phyloP scores from a whole-genome alignment of 2,329 filamentous ascomycete genomes.

The Diaporthe sp. region DNA sequence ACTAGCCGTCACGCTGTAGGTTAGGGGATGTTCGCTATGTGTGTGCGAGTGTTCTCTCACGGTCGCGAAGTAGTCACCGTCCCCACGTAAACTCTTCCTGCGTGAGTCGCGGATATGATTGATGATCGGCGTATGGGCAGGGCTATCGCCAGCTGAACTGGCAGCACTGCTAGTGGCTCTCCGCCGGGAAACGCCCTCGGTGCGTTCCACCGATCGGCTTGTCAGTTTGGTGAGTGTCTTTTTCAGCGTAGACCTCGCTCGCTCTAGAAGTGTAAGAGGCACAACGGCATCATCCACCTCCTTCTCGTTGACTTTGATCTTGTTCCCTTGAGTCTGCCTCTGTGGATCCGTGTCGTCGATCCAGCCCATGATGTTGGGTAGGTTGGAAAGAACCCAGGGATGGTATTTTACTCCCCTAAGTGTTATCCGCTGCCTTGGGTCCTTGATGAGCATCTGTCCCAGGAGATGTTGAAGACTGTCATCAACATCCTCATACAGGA shows the following conservation, averaged over 20 bases:
- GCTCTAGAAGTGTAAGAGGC: constrained; percentile 87
- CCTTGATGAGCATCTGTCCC: constrained; percentile 84
- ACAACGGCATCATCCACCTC: constrained; percentile 93
- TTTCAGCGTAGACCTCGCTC: constrained; percentile 83
- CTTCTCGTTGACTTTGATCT: constrained; percentile 91
- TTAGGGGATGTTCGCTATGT: constrained; percentile 77
- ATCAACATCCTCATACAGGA: constrained; percentile 89
- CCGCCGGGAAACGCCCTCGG: constrained; percentile 66
- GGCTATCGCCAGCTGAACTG: constrained; percentile 72
- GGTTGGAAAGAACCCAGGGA: constrained; percentile 86
- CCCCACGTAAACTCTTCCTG: constrained; percentile 66
- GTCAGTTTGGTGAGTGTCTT: constrained; percentile 76
- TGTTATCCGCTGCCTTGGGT: constrained; percentile 89
- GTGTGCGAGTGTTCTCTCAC: constrained; percentile 52
- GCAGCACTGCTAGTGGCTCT: constrained; percentile 74
- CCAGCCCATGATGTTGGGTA: constrained; percentile 83
- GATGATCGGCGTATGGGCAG: constrained; percentile 62
- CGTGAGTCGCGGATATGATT: constrained; percentile 66
- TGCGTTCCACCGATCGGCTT: constrained; percentile 66
- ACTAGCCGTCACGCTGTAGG: constrained; percentile 80
- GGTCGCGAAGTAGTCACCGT: constrained; percentile 65
- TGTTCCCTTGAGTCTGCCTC: constrained; percentile 81
- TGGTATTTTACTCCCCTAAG: constrained; percentile 94
- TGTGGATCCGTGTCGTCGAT: constrained; percentile 94
- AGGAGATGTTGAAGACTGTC: constrained; percentile 85